Conservation (phyloP, 495 filamentous ascomycete genomes). For the Neurospora sp. region DNA sequence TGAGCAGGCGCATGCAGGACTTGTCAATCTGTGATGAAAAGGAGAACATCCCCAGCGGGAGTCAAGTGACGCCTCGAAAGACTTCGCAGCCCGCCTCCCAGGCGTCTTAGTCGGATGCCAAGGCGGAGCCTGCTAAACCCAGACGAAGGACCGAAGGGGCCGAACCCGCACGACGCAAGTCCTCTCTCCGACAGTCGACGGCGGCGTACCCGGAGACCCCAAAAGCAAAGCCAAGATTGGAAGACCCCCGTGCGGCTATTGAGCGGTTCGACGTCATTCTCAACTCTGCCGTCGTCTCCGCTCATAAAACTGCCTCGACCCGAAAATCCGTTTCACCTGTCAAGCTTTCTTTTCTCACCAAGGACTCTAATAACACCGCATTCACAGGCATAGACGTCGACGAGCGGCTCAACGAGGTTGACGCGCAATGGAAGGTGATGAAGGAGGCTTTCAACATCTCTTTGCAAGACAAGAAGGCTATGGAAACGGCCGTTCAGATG, state of each 20-base stretch:
- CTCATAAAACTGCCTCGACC: conserved; percentile 6
- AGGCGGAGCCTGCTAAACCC: conserved; percentile 1
- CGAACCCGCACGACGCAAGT: conserved; percentile 4
- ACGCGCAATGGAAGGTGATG: conserved; percentile 49
- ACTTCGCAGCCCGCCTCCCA: conserved; percentile 1
- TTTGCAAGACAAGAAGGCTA: conserved; percentile 46
- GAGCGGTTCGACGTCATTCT: conserved; percentile 10
- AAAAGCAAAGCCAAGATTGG: conserved; percentile 6
- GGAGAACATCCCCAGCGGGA: conserved; percentile 4
- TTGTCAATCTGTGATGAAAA: conserved; percentile 21
- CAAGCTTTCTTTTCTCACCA: conserved; percentile 48
- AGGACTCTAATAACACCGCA: conserved; percentile 52
- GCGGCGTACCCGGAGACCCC: conserved; percentile 3
- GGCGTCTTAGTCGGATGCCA: conserved; percentile 8
- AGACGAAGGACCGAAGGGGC: conserved; percentile 2
- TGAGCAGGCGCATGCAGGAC: conserved; percentile 12
- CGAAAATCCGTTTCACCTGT: conserved; percentile 26
- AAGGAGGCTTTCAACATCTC: conserved; percentile 52
- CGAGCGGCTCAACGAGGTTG: conserved; percentile 53
- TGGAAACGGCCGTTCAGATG: conserved; percentile 59
- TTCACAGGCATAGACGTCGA: conserved; percentile 65
- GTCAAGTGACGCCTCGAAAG: conserved; percentile 31
- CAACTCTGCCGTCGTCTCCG: conserved; percentile 7
- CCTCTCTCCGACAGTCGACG: neutral
- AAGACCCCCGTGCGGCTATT: conserved; percentile 3